Evolutionary conservation across 371 early-diverging fungal species (phyloP).

Genomic region (Mortierella sp.): DNA sequence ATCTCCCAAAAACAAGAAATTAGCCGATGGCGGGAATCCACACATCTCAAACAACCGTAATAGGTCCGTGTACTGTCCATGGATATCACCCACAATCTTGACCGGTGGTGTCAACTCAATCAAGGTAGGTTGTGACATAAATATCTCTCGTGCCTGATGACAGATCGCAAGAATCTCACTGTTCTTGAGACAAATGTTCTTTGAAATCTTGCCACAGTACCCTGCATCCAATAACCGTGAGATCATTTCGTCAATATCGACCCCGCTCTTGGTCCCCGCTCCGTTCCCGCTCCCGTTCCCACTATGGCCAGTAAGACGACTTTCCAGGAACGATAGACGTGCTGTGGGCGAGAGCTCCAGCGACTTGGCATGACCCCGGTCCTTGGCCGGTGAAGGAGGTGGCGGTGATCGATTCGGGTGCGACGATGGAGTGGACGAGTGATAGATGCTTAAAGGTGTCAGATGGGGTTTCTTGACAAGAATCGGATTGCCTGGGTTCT

Average conservation of each 20-base stretch:
- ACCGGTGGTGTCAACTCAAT: constrained; percentile 97
- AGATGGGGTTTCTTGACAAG: constrained; percentile 37
- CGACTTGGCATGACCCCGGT: constrained; percentile 7
- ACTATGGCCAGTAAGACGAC: neutral
- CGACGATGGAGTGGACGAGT: constrained; percentile 1
- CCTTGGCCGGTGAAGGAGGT: constrained; percentile 21
- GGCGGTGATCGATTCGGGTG: constrained; percentile 13
- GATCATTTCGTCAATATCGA: constrained; percentile 90
- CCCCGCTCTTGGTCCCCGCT: constrained; percentile 30
- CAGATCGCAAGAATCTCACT: constrained; percentile 92
- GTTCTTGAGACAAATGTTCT: constrained; percentile 78
- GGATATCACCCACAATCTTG: constrained; percentile 97
- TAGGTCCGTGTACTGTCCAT: constrained; percentile 95
- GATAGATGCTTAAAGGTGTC: constrained; percentile 27
- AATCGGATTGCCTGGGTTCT: constrained; percentile 47
- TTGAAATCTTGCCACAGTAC: constrained; percentile 77
- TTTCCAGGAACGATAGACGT: constrained; percentile 24
- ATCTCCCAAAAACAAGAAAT: constrained; percentile 98
- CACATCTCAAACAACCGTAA: constrained; percentile 92
- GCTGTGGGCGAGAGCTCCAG: constrained; percentile 30
- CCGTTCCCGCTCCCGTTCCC: neutral
- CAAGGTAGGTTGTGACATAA: constrained; percentile 93
- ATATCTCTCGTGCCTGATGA: constrained; percentile 87
- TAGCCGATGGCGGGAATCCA: constrained; percentile 91
- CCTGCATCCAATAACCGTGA: constrained; percentile 84